Conservation (phyloP, 73 alveolate genomes). For the Paramecium biaurelia region DNA sequence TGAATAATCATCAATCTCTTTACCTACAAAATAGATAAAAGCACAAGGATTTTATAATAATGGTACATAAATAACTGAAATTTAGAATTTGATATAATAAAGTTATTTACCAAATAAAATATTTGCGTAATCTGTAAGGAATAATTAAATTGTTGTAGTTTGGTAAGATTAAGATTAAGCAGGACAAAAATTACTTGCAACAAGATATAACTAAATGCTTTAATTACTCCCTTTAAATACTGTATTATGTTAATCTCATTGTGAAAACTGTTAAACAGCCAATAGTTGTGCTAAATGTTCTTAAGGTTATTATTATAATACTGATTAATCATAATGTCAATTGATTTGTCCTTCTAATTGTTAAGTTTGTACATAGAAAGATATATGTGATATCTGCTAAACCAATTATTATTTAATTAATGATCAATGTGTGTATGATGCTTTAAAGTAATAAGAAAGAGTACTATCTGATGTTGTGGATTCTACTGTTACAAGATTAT, state of each 20-base stretch:
- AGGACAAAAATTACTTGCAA: neutral
- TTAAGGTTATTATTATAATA: neutral
- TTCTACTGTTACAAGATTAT: neutral
- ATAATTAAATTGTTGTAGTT: neutral
- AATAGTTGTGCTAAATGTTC: neutral
- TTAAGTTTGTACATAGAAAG: neutral
- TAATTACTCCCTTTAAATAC: neutral
- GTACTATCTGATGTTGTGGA: neutral
- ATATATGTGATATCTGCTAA: neutral
- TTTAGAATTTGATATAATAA: neutral
- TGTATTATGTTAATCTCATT: neutral
- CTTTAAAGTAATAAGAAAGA: neutral
- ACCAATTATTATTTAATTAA: neutral
- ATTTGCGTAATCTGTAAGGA: neutral
- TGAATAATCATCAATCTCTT: neutral
- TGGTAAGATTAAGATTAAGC: neutral
- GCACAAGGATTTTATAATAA: neutral
- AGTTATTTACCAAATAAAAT: neutral
- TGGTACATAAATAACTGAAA: neutral
- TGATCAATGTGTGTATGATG: neutral
- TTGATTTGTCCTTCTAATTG: neutral
- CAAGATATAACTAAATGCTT: neutral
- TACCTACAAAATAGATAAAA: neutral
- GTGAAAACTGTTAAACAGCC: neutral
- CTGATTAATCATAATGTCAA: neutral